Conservation (phyloP, 2,329 filamentous ascomycete genomes). For the Blastomyces gilchristii region DNA sequence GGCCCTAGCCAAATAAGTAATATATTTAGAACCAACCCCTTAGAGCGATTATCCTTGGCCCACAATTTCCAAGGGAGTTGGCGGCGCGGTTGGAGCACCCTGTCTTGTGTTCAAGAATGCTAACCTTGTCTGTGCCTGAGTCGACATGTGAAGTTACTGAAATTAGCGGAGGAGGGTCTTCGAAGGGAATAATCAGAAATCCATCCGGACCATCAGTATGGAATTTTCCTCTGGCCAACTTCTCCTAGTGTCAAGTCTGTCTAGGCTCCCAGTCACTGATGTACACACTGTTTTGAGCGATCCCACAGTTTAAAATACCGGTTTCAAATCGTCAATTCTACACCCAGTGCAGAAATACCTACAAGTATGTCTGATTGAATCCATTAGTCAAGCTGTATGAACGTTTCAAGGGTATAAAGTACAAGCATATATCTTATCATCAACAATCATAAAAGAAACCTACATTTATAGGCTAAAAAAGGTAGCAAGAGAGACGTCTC, state of each 20-base stretch:
- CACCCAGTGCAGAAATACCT: background rate
- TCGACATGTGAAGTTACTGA: background rate
- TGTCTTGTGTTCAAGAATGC: background rate
- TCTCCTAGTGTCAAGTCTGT: background rate
- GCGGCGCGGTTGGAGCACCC: background rate
- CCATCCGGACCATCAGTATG: background rate
- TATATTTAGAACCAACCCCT: background rate
- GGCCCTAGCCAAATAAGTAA: background rate
- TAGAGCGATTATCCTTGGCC: background rate
- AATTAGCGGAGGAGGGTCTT: background rate
- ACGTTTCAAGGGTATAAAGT: background rate
- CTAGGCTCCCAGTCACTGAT: background rate
- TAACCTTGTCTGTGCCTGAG: no score
- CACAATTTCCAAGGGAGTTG: background rate
- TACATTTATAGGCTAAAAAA: background rate
- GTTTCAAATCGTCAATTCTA: background rate
- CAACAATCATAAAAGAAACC: slow-evolving; percentile 1
- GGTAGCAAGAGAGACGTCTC: background rate
- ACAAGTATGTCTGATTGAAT: background rate
- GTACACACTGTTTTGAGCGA: background rate
- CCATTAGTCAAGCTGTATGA: background rate
- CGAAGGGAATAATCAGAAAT: background rate
- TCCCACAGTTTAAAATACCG: background rate
- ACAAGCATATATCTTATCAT: background rate
- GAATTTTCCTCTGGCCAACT: background rate